Conservation (phyloP, 208 protist genomes). For the Angomonas ambiguus region DNA sequence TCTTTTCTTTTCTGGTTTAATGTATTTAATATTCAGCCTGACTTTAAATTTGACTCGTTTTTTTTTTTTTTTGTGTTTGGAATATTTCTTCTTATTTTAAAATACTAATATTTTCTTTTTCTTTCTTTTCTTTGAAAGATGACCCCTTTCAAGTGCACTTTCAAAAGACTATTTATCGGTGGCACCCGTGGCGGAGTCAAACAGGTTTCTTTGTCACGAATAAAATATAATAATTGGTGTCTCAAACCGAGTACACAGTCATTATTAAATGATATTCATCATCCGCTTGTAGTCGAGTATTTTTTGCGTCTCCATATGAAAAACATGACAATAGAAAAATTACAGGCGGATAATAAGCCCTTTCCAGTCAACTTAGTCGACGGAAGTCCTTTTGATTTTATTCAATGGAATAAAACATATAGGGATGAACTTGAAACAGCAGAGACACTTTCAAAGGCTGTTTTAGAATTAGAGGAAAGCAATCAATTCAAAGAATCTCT, state of each 20-base stretch:
- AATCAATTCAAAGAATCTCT: slow-evolving; percentile 40
- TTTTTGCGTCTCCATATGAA: slow-evolving; percentile 73
- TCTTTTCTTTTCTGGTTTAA: neutral
- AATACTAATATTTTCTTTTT: neutral
- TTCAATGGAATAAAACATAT: slow-evolving; percentile 76
- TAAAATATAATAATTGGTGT: slow-evolving; percentile 62
- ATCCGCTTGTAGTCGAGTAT: slow-evolving; percentile 82
- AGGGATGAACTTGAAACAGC: slow-evolving; percentile 70
- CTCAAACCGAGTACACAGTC: slow-evolving; percentile 40
- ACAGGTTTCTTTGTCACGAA: slow-evolving; percentile 32
- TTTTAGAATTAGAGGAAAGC: slow-evolving; percentile 69
- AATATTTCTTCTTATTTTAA: slow-evolving; percentile 5
- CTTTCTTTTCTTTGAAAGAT: slow-evolving; percentile 1
- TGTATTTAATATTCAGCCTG: neutral
- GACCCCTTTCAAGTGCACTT: slow-evolving; percentile 22
- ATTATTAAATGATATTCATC: slow-evolving; percentile 54
- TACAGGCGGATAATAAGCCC: slow-evolving; percentile 20
- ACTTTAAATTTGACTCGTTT: slow-evolving; percentile 12
- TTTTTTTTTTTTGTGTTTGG: neutral
- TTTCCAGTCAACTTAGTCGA: slow-evolving; percentile 40
- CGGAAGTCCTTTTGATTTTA: slow-evolving; percentile 48
- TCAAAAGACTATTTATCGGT: slow-evolving; percentile 50
- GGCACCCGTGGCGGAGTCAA: slow-evolving; percentile 79
- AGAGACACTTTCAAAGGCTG: slow-evolving; percentile 28
- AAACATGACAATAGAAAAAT: slow-evolving; percentile 33